These are phyloP conservation scores for Clonostachys chloroleuca DNA, from an alignment of 2,329 filamentous ascomycete species.

Conservation along the genomic window DNA sequence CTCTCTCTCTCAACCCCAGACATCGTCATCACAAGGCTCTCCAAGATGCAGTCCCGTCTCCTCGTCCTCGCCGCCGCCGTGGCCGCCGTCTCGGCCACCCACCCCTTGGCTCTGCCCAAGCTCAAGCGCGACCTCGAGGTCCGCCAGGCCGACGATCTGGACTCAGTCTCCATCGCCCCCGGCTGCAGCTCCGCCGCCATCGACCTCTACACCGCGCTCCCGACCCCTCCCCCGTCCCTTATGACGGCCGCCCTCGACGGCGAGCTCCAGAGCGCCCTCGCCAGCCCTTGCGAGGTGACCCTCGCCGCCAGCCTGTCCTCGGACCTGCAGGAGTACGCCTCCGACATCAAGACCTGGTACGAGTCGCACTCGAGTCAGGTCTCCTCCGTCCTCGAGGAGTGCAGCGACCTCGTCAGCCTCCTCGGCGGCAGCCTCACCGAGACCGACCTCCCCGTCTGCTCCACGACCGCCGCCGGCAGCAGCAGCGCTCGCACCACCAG, in stretches of 20 bases:
- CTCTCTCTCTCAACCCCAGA: no score
- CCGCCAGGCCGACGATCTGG: slow-evolving; percentile 1
- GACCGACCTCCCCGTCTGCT: slow-evolving; percentile 12
- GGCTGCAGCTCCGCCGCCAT: slow-evolving; percentile 15
- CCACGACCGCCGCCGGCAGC: slow-evolving; percentile 2
- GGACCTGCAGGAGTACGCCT: slow-evolving; percentile 23
- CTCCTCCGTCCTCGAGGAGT: slow-evolving; percentile 14
- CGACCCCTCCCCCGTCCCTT: slow-evolving; percentile 22
- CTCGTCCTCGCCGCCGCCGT: slow-evolving; percentile 16
- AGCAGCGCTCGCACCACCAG: not conserved
- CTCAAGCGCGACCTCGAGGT: slow-evolving; percentile 4
- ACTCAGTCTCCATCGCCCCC: slow-evolving; percentile 18
- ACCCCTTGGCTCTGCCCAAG: slow-evolving; percentile 1
- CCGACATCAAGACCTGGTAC: slow-evolving; percentile 21
- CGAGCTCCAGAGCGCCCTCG: slow-evolving; percentile 15
- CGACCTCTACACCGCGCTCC: slow-evolving; percentile 14
- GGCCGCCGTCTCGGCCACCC: not conserved
- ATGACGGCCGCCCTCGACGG: slow-evolving; percentile 8
- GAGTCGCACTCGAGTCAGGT: slow-evolving; percentile 15
- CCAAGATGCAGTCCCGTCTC: not conserved
- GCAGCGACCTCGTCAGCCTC: slow-evolving; percentile 13
- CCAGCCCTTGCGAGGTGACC: slow-evolving; percentile 21
- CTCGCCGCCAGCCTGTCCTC: slow-evolving; percentile 20
- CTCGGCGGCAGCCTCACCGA: slow-evolving; percentile 2
- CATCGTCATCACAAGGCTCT: no score